Percentiles rank a stretch among this genome's conserved stretches.
These are phyloP conservation scores for Choiromyces venosus DNA, from an alignment of 495 filamentous ascomycete species.

Conservation along the genomic window DNA sequence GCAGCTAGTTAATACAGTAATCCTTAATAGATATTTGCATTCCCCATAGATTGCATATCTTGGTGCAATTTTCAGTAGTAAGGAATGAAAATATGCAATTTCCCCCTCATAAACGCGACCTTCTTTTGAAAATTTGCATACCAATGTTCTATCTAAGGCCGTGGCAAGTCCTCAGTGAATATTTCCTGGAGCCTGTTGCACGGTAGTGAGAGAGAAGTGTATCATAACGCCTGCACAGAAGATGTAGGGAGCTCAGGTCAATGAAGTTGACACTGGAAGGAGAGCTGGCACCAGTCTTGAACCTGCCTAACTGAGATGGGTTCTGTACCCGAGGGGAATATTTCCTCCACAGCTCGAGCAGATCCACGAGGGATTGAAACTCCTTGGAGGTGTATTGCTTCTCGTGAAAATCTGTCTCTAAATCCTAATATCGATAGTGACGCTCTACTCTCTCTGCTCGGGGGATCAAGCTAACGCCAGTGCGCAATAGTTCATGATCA, in stretches of 20 bases:
- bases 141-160: not conserved
- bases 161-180: not conserved
- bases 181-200: not conserved
- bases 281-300: not conserved
- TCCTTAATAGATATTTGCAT: not conserved
- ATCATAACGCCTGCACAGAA: not conserved
- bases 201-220: not conserved
- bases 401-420: not conserved
- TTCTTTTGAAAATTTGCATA: not conserved
- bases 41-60: not conserved
- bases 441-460: not conserved
- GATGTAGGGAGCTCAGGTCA: not conserved
- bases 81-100: not conserved
- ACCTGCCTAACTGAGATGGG: not conserved
- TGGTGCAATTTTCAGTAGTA: not conserved
- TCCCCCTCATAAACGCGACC: not conserved
- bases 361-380: not conserved
- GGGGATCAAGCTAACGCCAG: not conserved
- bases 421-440: not conserved
- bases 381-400: not conserved
- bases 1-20: not conserved
- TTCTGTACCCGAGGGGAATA: not conserved
- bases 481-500: not conserved
- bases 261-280: not conserved
- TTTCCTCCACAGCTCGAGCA: not conserved